phyloP scores from a whole-genome alignment of 2,329 filamentous ascomycete genomes.

The Fusarium tricinctum region DNA sequence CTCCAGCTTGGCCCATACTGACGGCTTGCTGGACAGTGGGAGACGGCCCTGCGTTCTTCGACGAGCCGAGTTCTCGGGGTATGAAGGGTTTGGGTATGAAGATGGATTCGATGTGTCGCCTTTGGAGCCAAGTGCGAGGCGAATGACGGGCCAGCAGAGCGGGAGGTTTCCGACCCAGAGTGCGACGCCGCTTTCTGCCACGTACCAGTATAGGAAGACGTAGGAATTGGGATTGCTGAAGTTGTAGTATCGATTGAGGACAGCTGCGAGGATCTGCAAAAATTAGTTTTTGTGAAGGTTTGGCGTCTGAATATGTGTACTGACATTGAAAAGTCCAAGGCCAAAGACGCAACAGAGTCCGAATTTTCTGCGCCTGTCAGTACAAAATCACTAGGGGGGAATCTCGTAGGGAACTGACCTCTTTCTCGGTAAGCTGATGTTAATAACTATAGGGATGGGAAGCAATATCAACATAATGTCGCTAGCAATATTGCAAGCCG shows the following conservation, averaged over 20 bases:
- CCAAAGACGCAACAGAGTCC: constrained; percentile 68
- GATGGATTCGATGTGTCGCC: constrained; percentile 44
- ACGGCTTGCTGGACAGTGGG: constrained; percentile 42
- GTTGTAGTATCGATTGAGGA: constrained; percentile 73
- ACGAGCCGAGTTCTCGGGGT: constrained; percentile 40
- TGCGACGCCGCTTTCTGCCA: constrained; percentile 70
- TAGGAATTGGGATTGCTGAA: constrained; percentile 69
- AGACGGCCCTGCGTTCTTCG: constrained; percentile 32
- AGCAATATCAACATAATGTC: constrained; percentile 62
- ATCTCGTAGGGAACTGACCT: neutral
- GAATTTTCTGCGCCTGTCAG: constrained; percentile 59
- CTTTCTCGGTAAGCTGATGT: constrained; percentile 55
- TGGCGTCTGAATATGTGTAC: neutral
- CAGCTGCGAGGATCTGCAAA: constrained; percentile 67
- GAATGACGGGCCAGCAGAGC: constrained; percentile 70
- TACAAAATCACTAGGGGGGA: accelerated
- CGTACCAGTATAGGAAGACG: constrained; percentile 72
- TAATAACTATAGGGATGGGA: constrained; percentile 61
- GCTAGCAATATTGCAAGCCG: constrained; percentile 63
- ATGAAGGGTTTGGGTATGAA: constrained; percentile 41
- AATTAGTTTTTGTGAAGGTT: neutral
- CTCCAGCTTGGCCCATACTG: constrained; percentile 51
- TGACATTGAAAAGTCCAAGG: constrained; percentile 64
- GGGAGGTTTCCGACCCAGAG: constrained; percentile 73
- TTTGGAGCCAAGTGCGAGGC: constrained; percentile 55